Percentiles rank a stretch among this genome's conserved stretches.
Conservation (phyloP, 1,139 yeast genomes). For the Lodderomyces beijingensis region DNA sequence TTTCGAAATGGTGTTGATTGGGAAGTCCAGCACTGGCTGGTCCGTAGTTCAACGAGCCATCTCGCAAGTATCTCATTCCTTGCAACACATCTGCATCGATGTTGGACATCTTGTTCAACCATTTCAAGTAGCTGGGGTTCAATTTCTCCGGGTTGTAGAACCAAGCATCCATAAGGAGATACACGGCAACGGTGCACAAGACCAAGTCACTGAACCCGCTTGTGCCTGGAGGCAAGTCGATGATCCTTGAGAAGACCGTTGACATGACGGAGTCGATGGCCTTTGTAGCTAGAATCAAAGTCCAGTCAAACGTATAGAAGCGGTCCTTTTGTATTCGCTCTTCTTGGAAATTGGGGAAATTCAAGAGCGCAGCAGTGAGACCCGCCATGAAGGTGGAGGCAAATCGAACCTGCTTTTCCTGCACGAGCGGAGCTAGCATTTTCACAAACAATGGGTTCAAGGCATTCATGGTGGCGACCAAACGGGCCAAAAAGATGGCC, state of each 20-base stretch:
- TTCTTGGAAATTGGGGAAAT: slow-evolving; percentile 20
- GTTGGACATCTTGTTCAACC: slow-evolving; percentile 40
- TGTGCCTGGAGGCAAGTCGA: neutral
- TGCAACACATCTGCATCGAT: slow-evolving; percentile 32
- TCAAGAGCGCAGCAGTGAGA: slow-evolving; percentile 18
- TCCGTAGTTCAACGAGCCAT: slow-evolving; percentile 7
- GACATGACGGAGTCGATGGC: slow-evolving; percentile 21
- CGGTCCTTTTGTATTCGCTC: slow-evolving; percentile 14
- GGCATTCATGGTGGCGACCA: slow-evolving; percentile 18
- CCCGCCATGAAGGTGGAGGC: slow-evolving; percentile 12
- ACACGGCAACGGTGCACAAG: slow-evolving; percentile 19
- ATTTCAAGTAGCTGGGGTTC: slow-evolving; percentile 31
- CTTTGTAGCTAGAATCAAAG: slow-evolving; percentile 19
- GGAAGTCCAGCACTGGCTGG: neutral
- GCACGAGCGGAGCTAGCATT: slow-evolving; percentile 6
- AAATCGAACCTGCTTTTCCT: slow-evolving; percentile 4
- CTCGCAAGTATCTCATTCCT: slow-evolving; percentile 24
- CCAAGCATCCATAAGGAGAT: slow-evolving; percentile 37
- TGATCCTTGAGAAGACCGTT: slow-evolving; percentile 11
- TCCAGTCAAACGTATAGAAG: slow-evolving; percentile 21
- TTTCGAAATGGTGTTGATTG: slow-evolving; percentile 17
- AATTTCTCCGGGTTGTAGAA: slow-evolving; percentile 31
- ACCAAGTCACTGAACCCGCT: slow-evolving; percentile 13
- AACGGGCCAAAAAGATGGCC: slow-evolving; percentile 24
- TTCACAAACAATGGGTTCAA: slow-evolving; percentile 13